Percentiles rank a stretch among this genome's conserved stretches.
Evolutionary conservation across 2,329 filamentous ascomycete species (phyloP).

Genomic region (Hymenoscyphus infarciens): DNA sequence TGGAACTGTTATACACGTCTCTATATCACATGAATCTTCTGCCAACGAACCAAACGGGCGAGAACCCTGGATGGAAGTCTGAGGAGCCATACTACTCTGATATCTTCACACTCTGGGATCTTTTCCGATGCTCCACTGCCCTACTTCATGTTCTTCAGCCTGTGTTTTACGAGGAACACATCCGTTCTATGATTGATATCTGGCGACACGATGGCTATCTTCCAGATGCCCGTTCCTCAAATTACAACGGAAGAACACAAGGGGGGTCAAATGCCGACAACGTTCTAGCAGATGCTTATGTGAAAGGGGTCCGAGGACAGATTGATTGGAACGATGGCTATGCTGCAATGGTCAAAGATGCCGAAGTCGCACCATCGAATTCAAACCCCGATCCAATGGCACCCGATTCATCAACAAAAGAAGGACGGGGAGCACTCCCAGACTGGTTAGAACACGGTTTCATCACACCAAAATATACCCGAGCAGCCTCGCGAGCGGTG

Average conservation of each 20-base stretch:
- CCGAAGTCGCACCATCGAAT: conserved; percentile 58
- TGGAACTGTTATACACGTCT: conserved; percentile 62
- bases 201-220: conserved; percentile 63
- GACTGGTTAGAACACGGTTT: conserved; percentile 65
- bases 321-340: conserved; percentile 64
- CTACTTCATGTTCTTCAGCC: conserved; percentile 65
- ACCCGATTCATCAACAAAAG: conserved; percentile 58
- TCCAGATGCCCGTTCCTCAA: conserved; percentile 63
- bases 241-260: conserved; percentile 66
- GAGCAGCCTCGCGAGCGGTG: conserved; percentile 61
- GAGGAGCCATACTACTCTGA: conserved; percentile 68
- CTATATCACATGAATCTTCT: conserved; percentile 49
- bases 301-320: conserved; percentile 59
- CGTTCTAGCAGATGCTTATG: conserved; percentile 67
- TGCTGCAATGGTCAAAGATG: conserved; percentile 62
- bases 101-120: conserved; percentile 66
- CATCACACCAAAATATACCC: conserved; percentile 58
- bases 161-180: conserved; percentile 57
- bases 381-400: conserved; percentile 53
- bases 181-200: conserved; percentile 65
- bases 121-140: conserved; percentile 60
- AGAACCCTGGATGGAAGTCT: conserved; percentile 64
- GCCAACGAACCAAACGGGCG: conserved; percentile 64
- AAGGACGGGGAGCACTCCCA: conserved; percentile 64
- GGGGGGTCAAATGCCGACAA: conserved; percentile 70